Percentiles rank a stretch among this genome's conserved stretches.
These are phyloP conservation scores for Phylloporus rhodoxanthus DNA, from an alignment of 768 basidiomycete genomes.

Conservation along the genomic window DNA sequence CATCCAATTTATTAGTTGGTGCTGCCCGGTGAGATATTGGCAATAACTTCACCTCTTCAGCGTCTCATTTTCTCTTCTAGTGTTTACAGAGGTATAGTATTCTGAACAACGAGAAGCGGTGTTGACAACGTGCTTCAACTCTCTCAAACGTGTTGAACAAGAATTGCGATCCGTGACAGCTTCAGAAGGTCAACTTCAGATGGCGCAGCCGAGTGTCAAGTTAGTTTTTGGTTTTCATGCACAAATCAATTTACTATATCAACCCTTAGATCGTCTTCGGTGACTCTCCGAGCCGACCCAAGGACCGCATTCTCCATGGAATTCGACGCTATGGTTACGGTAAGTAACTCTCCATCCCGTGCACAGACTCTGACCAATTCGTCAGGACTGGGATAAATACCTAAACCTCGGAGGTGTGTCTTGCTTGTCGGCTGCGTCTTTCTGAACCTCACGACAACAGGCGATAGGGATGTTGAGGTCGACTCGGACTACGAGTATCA, in stretches of 20 bases:
- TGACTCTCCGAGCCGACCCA: slow-evolving; percentile 51
- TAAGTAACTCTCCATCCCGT: slow-evolving; percentile 28
- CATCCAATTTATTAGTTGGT: slow-evolving; percentile 86
- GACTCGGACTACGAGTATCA: slow-evolving; percentile 48
- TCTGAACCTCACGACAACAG: slow-evolving; percentile 4
- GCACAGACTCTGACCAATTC: background rate
- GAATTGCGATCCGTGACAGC: slow-evolving; percentile 48
- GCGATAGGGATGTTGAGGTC: slow-evolving; percentile 20
- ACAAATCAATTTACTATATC: background rate
- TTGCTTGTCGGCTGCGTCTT: background rate
- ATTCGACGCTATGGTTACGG: slow-evolving; percentile 61
- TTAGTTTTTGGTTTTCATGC: slow-evolving; percentile 27
- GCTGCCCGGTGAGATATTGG: slow-evolving; percentile 63
- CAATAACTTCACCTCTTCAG: background rate
- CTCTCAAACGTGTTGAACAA: slow-evolving; percentile 73
- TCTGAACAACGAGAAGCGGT: background rate
- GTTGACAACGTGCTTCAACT: slow-evolving; percentile 58
- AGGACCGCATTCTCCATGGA: slow-evolving; percentile 45
- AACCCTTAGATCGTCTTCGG: slow-evolving; percentile 39
- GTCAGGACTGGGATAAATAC: slow-evolving; percentile 60
- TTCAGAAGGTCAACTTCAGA: slow-evolving; percentile 54
- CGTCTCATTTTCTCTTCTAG: slow-evolving; percentile 20
- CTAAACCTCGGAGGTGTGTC: slow-evolving; percentile 42
- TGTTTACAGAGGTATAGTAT: slow-evolving; percentile 43
- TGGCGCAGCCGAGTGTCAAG: slow-evolving; percentile 64